Base-by-base conservation (phyloP, 2,329 filamentous ascomycete genomes). In the Claviceps humidiphila region DNA sequence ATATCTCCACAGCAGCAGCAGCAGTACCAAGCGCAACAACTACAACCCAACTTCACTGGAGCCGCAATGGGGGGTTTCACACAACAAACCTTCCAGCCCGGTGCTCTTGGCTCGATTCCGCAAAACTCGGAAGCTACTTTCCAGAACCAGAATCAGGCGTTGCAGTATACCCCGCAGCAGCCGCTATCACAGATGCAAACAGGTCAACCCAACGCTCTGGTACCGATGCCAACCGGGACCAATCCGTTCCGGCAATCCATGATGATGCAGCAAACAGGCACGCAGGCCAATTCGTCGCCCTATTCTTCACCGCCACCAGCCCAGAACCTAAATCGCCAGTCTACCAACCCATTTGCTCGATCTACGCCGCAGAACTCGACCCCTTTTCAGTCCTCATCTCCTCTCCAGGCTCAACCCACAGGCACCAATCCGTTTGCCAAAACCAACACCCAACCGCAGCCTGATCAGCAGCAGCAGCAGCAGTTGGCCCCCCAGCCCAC, bases 181-280 rank as follows among this genome's bases (percentile, higher is more conserved):
- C 47, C 59, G 30, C 59, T 60, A 52, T 59, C 59, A 4, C 40
- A 45, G 44, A 62, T 63, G 58, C 58, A 57, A 45, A 59, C 65
- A 9, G 68, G 67, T 13, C 61, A 74, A 71, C 59, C 71, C 65
- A 60, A 73, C 60, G 61, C 65, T 57, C 59, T 73, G 65, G 63
- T 71, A 55, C 68, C 62, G 49, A 62, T 74, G 56, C 68, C 72
- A 67, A 61, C 72, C 67, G 76, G 60, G 13, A 82, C 89, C 7
- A 98, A 98, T 64, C 93, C 93, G 0, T 98, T 98, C 78, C 80
- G 93, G 43, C 85, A 89, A 63, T 96, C 91, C 1, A 91, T 91
- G 82, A 74, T 95, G 71, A 75, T 77, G 72, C 73, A 77, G 61
- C 72, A 74, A 59, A 80, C 80, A 7, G 77, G 77, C 47, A 65